Base-by-base conservation (phyloP, 2,329 filamentous ascomycete genomes). In the Aspergillus felis region DNA sequence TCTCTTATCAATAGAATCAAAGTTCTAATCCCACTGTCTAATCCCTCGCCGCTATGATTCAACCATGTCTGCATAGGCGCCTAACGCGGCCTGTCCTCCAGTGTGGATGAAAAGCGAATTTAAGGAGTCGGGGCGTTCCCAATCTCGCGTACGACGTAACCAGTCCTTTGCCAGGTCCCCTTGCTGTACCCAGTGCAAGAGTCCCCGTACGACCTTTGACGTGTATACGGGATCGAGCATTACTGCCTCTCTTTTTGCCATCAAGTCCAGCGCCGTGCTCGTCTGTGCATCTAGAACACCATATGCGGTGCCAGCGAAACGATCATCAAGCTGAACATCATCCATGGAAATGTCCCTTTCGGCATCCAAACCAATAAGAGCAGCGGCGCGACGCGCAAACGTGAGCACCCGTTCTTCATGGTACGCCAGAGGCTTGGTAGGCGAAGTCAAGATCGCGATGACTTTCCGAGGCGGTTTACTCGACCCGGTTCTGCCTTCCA, bases 41-140 rank as follows among this genome's bases (percentile, higher is more conserved):
- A 7, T 44, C 9, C 41, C 17, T 22, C 9, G n/a, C 42, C 42
- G 2, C 24, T 32, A 50, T 9, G n/a, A 20, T 52, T 35, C 58
- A 17, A 60, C 55, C 29, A 60, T 51, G 46, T 68, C 66, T 2
- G 63, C 64, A 51, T 74, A 73, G 35, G 71, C 71, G 46, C 65
- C 61, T n/a, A 74, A 50, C 1, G 71, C 68, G 42, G 68, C 64
- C 56, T 74, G 72, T 4, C 72, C 72, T 9, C 72, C 72, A 1
- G 72, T 74, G 60, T 74, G 72, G n/a, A 74, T 68, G 41, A 74
- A 74, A 22, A 74, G 59, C 7, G 64, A 66, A 65, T 74, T 74
- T 7, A 68, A 57, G n/a, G 59, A 48, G n/a, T 61, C 51, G 35
- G 57, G 49, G 2, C 25, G 44, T 35, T 54, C 20, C 10, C 35